Percentiles rank a stretch among this genome's conserved stretches.
These are phyloP conservation scores for Calophaca sinica DNA, from an alignment of 306 rosid species.

Conservation along the genomic window DNA sequence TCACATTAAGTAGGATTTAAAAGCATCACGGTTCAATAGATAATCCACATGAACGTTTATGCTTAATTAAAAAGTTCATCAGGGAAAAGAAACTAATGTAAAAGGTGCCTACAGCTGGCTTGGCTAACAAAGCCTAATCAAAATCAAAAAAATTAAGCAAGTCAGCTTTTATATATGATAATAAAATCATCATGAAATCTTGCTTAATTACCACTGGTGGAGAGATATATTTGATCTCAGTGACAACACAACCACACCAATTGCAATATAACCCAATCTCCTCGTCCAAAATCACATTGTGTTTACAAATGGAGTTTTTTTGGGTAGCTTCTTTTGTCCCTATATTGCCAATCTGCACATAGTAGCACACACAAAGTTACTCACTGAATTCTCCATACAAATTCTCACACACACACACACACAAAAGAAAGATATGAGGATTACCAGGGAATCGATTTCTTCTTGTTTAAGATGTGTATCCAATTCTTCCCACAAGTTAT, in stretches of 20 bases:
- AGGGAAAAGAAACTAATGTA: not conserved
- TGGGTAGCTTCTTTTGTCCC: not conserved
- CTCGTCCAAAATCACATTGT: constrained; percentile 28
- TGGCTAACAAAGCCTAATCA: not conserved
- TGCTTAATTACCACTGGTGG: constrained; percentile 46
- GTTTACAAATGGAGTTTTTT: constrained; percentile 31
- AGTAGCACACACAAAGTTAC: constrained; percentile 16
- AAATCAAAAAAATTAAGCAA: not conserved
- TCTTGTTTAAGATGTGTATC: not conserved
- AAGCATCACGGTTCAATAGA: no score
- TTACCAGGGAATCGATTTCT: constrained; percentile 38
- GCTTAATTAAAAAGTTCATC: not conserved
- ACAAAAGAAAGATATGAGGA: not conserved
- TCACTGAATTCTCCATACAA: not conserved
- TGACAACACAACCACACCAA: not conserved
- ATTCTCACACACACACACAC: not conserved
- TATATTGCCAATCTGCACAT: constrained; percentile 42
- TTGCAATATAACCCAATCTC: constrained; percentile 47
- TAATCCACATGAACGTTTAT: no score
- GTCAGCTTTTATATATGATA: not conserved
- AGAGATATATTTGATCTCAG: constrained; percentile 39
- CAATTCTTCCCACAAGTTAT: constrained; percentile 36
- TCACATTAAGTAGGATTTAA: no score
- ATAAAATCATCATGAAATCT: not conserved
- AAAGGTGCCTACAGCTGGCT: not conserved